Base-by-base conservation (phyloP, 1,284 basidiomycete species). In the Blastosporella zonata region DNA sequence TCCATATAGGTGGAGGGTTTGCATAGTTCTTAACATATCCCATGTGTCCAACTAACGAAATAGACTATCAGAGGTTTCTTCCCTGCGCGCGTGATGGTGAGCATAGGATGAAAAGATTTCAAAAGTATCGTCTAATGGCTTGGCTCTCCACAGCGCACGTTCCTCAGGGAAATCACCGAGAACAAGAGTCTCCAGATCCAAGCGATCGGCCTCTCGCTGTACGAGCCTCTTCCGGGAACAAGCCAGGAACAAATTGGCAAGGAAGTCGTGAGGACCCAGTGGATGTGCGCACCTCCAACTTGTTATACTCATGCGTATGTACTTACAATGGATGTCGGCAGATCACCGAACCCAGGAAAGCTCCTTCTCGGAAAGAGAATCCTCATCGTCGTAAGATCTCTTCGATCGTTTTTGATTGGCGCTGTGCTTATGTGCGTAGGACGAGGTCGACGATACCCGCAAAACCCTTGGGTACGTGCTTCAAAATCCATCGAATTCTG, bases 401-500 rank as follows among this genome's bases (percentile, higher is more conserved):
- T 21, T 15, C 31, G 10, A 18, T 27, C 29, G 21, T 34, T 6
- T 20, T 22, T 15, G 17, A 28, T n/a, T 10, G 22, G n/a, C 41
- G 15, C 10, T 9, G 10, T 9, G 15, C 43, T 47, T 29, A 38
- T 50, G 13, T 23, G 15, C 12, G 12, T 55, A 93, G 90, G 94
- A 97, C 63, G 94, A 97, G 69, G 84, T 97, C 27, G 94, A 97
- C 63, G 94, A 97, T 67, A 90, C 93, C 9, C 84, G 94, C 58
- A 94, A 90, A 66, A 95, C 91, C 1, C 76, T 95, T 7, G 79
- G 86, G 88, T 91, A 58, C 60, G 83, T 65, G 37, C 13, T 18
- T n/a, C 3, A 36, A 13, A 2, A 3, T 22, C n/a, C 20, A 13
- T 28, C n/a, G 2, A 35, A 10, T 13, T 13, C 6, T 41, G 13